Conservation (phyloP, 1,284 basidiomycete genomes). For the Rhodotorula sp. region DNA sequence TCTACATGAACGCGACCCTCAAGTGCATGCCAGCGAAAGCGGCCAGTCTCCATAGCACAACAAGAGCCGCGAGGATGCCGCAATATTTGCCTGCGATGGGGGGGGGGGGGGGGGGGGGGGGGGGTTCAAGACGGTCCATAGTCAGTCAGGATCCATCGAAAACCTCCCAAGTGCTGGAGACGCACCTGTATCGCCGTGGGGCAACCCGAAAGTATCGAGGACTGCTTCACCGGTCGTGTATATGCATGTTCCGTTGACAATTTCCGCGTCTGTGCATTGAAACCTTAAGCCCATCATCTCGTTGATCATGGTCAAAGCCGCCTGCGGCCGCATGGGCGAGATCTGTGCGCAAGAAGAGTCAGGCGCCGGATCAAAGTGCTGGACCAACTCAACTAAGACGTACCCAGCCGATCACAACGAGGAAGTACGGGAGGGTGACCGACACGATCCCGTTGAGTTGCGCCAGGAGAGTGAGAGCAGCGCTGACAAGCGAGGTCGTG, state of each 20-base stretch:
- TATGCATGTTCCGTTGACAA: conserved; percentile 50
- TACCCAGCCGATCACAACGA: conserved; percentile 49
- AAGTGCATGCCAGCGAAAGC: conserved; percentile 18
- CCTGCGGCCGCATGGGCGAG: conserved; percentile 46
- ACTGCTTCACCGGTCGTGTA: conserved; percentile 52
- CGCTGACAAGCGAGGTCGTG: conserved; percentile 50
- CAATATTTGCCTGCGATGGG: conserved; percentile 48
- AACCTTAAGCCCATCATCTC: conserved; percentile 50
- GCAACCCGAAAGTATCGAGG: conserved; percentile 39
- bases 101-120: no score
- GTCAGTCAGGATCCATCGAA: not conserved
- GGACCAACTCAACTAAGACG: conserved; percentile 13
- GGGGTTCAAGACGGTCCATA: conserved; percentile 46
- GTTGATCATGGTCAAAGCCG: conserved; percentile 52
- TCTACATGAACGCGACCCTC: conserved; percentile 16
- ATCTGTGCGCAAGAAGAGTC: conserved; percentile 17
- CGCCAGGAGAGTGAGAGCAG: conserved; percentile 45
- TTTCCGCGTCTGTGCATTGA: conserved; percentile 48
- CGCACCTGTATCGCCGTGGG: conserved; percentile 20
- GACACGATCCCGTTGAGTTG: conserved; percentile 51
- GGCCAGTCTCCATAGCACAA: conserved; percentile 25
- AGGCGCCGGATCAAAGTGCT: not conserved
- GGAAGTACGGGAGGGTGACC: conserved; percentile 51
- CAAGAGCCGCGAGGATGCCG: conserved; percentile 49
- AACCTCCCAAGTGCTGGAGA: not conserved